Percentiles rank a stretch among this genome's conserved stretches.
phyloP scores from a whole-genome alignment of 2,329 filamentous ascomycete species.

The Aspergillus clavatus region DNA sequence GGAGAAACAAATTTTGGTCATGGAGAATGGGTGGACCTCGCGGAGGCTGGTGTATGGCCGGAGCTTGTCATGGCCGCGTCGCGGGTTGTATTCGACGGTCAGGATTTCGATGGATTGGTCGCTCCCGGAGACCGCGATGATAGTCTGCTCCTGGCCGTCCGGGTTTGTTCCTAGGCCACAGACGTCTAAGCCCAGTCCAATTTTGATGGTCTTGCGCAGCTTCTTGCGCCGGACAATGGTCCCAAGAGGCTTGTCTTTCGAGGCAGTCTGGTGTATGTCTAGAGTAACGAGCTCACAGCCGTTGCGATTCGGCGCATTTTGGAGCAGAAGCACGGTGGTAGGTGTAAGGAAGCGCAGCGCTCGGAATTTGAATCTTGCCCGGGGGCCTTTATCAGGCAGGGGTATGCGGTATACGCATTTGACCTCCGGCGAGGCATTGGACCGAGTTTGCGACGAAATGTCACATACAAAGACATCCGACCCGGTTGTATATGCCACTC shows the following conservation, averaged over 20 bases:
- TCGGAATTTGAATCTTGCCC: constrained; percentile 49
- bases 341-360: constrained; percentile 54
- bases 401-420: constrained; percentile 40
- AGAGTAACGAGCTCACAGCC: constrained; percentile 54
- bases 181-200: constrained; percentile 73
- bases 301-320: constrained; percentile 50
- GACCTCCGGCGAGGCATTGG: constrained; percentile 35
- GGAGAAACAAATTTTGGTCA: constrained; percentile 53
- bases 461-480: constrained; percentile 67
- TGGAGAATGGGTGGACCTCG: constrained; percentile 54
- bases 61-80: constrained; percentile 44
- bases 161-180: constrained; percentile 59
- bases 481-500: constrained; percentile 74
- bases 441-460: constrained; percentile 49
- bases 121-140: constrained; percentile 73
- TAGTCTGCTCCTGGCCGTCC: constrained; percentile 66
- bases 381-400: constrained; percentile 28
- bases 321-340: constrained; percentile 50
- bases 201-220: constrained; percentile 64
- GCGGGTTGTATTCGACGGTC: constrained; percentile 63
- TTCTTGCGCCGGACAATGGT: constrained; percentile 49
- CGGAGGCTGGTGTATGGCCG: constrained; percentile 48
- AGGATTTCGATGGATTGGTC: constrained; percentile 74
- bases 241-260: constrained; percentile 29
- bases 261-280: constrained; percentile 21